A percentile compares a stretch with the other conserved stretches of the same genome.
Evolutionary conservation across 2,329 filamentous ascomycete species (phyloP).

Genomic region (Sarocladiaceae sp.): DNA sequence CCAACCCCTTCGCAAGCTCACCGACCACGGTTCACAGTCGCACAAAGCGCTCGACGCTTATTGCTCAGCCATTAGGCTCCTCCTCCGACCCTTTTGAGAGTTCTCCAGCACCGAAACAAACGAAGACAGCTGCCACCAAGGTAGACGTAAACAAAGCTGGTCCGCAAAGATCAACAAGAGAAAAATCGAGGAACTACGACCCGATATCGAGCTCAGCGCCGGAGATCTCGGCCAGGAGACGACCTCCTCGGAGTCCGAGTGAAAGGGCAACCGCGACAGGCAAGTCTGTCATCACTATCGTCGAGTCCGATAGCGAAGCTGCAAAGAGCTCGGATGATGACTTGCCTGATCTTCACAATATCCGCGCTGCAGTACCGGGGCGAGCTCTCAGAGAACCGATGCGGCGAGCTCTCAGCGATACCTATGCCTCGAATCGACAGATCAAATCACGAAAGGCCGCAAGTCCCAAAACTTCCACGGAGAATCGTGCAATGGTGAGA

Average conservation of each 20-base stretch:
- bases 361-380: slow-evolving; percentile 20
- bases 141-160: neutral
- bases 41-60: neutral
- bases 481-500: slow-evolving; percentile 33
- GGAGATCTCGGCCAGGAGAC: slow-evolving; percentile 17
- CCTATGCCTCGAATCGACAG: slow-evolving; percentile 10
- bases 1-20: slow-evolving; percentile 31
- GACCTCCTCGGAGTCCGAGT: neutral
- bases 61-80: neutral
- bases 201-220: slow-evolving; percentile 49
- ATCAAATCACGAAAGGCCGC: slow-evolving; percentile 9
- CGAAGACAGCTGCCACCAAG: slow-evolving; percentile 5
- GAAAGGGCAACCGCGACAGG: slow-evolving; percentile 18
- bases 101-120: slow-evolving; percentile 8
- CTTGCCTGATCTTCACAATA: slow-evolving; percentile 39
- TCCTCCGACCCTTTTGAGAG: slow-evolving; percentile 15
- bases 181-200: slow-evolving; percentile 15
- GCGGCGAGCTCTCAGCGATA: slow-evolving; percentile 26
- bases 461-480: slow-evolving; percentile 17
- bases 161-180: neutral
- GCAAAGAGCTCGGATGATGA: slow-evolving; percentile 34
- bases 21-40: slow-evolving; percentile 12
- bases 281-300: slow-evolving; percentile 20
- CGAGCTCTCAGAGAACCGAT: slow-evolving; percentile 16
- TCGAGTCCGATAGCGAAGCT: slow-evolving; percentile 22